Percentiles rank a stretch among this genome's conserved stretches.
Conservation (phyloP, 2,329 filamentous ascomycete genomes). For the Phialemonium atrogriseum region DNA sequence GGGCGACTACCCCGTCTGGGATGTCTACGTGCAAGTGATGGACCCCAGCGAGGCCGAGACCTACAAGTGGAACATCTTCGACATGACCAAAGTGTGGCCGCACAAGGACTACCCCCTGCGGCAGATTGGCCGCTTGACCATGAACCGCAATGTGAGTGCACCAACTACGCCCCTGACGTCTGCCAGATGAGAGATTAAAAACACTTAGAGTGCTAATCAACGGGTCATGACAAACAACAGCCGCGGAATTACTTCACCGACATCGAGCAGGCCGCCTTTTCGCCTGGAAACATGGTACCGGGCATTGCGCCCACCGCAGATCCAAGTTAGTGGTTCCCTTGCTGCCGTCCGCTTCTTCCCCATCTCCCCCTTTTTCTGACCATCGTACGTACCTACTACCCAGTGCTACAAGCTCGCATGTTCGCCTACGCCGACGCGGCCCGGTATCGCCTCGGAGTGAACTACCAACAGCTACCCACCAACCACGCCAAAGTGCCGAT, state of each 20-base stretch:
- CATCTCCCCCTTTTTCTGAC: too few relatives aligned
- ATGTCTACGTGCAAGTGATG: constrained; percentile 47
- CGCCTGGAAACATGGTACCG: constrained; percentile 39
- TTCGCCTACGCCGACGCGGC: constrained; percentile 43
- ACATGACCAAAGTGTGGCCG: constrained; percentile 46
- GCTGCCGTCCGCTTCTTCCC: too few relatives aligned
- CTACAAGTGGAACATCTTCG: constrained; percentile 41
- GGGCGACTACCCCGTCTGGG: constrained; percentile 46
- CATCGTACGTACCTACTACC: too few relatives aligned
- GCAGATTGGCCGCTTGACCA: constrained; percentile 37
- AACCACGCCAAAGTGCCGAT: constrained; percentile 16
- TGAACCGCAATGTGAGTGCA: too few relatives aligned
- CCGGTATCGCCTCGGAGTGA: constrained; percentile 42
- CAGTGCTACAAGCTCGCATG: constrained; percentile 38
- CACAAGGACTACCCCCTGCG: constrained; percentile 37
- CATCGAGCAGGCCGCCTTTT: constrained; percentile 43
- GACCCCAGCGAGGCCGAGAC: constrained; percentile 44
- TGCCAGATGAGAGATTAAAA: too few relatives aligned
- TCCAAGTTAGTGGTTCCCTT: too few relatives aligned
- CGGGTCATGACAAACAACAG: too few relatives aligned
- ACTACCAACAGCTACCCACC: constrained; percentile 39
- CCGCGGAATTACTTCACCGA: constrained; percentile 41
- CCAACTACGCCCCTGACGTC: too few relatives aligned
- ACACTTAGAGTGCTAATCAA: too few relatives aligned
- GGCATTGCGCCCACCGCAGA: constrained; percentile 40